Percentiles rank a stretch among this genome's conserved stretches.
Conservation (phyloP, 1,139 yeast species). For the Blastobotrys capitulatus region DNA sequence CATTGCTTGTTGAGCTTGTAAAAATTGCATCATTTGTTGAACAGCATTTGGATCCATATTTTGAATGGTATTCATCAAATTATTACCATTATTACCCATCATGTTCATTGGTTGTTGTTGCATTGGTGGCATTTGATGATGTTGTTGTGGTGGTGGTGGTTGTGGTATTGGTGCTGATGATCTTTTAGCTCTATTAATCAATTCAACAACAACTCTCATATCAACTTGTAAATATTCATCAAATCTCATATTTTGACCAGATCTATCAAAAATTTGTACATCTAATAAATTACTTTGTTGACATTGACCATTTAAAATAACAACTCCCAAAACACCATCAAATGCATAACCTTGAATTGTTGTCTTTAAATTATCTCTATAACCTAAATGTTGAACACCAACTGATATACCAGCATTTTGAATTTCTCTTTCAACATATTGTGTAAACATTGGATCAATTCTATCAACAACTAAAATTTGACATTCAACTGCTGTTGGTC, state of each 20-base stretch:
- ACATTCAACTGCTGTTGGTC: constrained; percentile 46
- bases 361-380: constrained; percentile 45
- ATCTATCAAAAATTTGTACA: constrained; percentile 64
- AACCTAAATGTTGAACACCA: constrained; percentile 42
- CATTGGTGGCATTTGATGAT: not conserved
- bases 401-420: constrained; percentile 47
- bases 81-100: not conserved
- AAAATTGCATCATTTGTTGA: constrained; percentile 29
- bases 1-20: constrained; percentile 21
- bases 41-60: constrained; percentile 31
- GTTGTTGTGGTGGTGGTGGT: constrained; percentile 4
- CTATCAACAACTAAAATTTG: constrained; percentile 63
- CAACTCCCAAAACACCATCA: constrained; percentile 69
- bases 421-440: constrained; percentile 52
- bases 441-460: constrained; percentile 48
- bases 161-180: constrained; percentile 1
- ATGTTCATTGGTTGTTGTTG: not conserved
- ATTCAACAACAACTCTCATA: constrained; percentile 57
- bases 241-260: constrained; percentile 65
- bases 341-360: constrained; percentile 74
- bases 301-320: constrained; percentile 50
- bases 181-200: constrained; percentile 30
- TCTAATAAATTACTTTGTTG: constrained; percentile 46
- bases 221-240: constrained; percentile 75
- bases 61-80: constrained; percentile 26